phyloP scores from a whole-genome alignment of 306 rosid species.

The Pterocarpus santalinus region DNA sequence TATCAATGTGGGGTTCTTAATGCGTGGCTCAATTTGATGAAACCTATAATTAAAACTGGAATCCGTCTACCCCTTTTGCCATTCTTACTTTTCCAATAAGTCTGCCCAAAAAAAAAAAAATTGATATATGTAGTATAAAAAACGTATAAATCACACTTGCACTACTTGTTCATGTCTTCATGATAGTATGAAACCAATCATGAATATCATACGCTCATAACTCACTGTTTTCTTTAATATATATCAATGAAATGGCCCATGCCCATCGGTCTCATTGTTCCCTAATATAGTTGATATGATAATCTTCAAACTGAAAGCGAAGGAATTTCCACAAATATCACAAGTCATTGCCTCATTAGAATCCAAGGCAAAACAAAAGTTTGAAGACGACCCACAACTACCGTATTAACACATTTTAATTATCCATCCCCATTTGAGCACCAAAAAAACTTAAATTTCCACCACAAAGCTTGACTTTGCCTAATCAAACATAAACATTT shows the following conservation, averaged over 20 bases:
- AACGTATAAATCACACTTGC: not conserved
- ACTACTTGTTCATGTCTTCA: not conserved
- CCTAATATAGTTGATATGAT: constrained; percentile 26
- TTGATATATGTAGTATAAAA: not conserved
- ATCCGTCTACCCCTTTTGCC: not conserved
- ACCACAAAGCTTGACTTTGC: constrained; percentile 54
- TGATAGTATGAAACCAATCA: not conserved
- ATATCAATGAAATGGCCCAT: constrained; percentile 34
- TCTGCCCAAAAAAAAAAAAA: not conserved
- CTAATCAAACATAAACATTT: constrained; percentile 49
- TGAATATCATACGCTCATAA: constrained; percentile 37
- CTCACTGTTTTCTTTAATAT: constrained; percentile 13
- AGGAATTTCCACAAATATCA: constrained; percentile 43
- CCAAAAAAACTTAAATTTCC: constrained; percentile 44
- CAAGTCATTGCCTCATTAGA: constrained; percentile 50
- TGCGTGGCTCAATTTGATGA: constrained; percentile 32
- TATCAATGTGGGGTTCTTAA: constrained; percentile 12
- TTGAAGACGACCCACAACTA: constrained; percentile 70
- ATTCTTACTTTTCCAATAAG: constrained; percentile 23
- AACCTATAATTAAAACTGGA: constrained; percentile 30
- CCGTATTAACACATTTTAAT: constrained; percentile 47
- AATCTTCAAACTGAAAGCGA: constrained; percentile 34
- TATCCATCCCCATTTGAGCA: constrained; percentile 33
- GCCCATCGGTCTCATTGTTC: constrained; percentile 42
- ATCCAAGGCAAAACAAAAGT: constrained; percentile 61